These are phyloP conservation scores for Umbelopsis sp. DNA, from an alignment of 371 early-diverging fungal genomes.

Conservation along the genomic window DNA sequence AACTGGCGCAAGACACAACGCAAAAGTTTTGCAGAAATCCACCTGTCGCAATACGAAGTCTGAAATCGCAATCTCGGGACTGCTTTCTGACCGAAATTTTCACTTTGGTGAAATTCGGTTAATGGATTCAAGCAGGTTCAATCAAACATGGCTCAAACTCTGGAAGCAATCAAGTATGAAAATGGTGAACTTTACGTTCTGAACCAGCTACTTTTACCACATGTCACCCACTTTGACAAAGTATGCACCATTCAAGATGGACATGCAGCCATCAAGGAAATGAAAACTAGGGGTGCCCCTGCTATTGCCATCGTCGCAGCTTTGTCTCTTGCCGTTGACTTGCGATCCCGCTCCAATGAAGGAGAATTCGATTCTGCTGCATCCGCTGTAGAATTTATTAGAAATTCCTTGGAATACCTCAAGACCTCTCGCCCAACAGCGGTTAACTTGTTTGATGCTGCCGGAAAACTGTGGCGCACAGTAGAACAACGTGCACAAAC, in stretches of 20 bases:
- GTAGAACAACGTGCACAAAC: constrained; percentile 31
- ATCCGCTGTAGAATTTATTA: constrained; percentile 59
- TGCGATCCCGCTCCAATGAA: constrained; percentile 44
- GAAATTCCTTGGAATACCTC: constrained; percentile 73
- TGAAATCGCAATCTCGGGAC: background rate
- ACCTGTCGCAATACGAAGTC: background rate
- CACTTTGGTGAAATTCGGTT: background rate
- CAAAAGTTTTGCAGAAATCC: too few species aligned
- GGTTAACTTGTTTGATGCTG: constrained; percentile 94
- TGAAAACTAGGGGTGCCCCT: constrained; percentile 95
- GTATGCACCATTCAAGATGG: constrained; percentile 73
- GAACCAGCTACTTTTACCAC: constrained; percentile 93
- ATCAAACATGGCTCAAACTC: constrained; percentile 35
- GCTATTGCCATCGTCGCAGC: constrained; percentile 98
- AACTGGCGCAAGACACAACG: too few species aligned
- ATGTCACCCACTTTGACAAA: constrained; percentile 78
- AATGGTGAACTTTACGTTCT: constrained; percentile 75
- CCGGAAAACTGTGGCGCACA: constrained; percentile 63
- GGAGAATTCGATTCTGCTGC: constrained; percentile 44
- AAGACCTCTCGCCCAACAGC: constrained; percentile 95
- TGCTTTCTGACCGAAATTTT: constrained; percentile 1
- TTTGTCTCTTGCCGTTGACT: constrained; percentile 87
- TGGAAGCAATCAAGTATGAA: constrained; percentile 82
- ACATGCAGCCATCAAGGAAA: constrained; percentile 88
- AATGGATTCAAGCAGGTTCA: too few species aligned